Conservation (phyloP, 176 grass and related monocot species). For the Oryza brachyantha region DNA sequence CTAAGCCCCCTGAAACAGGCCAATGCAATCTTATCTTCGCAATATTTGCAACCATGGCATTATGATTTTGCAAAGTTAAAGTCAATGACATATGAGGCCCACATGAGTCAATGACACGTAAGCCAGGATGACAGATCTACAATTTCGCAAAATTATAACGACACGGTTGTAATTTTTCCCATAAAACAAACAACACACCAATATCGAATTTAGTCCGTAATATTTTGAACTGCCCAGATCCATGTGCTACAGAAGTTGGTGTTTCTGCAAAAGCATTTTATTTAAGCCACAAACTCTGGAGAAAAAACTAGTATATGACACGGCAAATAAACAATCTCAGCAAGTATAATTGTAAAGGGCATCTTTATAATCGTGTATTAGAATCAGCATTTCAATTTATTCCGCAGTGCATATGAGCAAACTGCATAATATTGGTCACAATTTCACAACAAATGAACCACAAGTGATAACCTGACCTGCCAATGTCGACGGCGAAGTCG, state of each 20-base stretch:
- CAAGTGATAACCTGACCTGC: constrained; percentile 52
- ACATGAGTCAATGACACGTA: no score
- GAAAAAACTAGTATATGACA: background rate
- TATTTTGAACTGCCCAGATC: background rate
- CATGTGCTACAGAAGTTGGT: background rate
- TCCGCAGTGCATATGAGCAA: background rate
- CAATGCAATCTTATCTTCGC: no score
- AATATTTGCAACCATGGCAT: no score
- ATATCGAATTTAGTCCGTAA: background rate
- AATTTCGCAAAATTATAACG: no score
- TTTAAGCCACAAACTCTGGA: no score
- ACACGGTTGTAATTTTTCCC: no score
- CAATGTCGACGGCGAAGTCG: constrained; percentile 82
- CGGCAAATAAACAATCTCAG: background rate
- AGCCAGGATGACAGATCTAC: no score
- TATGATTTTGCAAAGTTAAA: no score
- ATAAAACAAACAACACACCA: background rate
- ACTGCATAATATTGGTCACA: background rate
- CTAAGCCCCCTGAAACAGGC: background rate
- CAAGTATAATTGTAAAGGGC: background rate
- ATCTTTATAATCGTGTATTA: no score
- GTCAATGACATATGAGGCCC: no score
- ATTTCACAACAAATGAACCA: background rate
- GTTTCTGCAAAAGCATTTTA: background rate
- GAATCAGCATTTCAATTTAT: no score